Percentiles rank a stretch among this genome's conserved stretches.
phyloP scores from a whole-genome alignment of 2,329 filamentous ascomycete genomes.

The Graphilbum sp. region DNA sequence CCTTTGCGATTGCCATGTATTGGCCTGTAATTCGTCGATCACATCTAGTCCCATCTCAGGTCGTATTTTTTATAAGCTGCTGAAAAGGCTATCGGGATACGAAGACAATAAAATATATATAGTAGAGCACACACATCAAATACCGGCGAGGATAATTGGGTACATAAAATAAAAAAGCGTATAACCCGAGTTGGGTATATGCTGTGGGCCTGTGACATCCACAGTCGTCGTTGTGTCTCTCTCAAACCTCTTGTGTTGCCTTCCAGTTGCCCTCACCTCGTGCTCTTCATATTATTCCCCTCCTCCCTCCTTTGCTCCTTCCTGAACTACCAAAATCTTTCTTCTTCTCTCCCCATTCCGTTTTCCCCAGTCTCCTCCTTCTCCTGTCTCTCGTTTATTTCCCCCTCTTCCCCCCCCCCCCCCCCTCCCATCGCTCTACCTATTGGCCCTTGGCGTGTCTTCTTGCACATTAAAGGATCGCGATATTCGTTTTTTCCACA shows the following conservation, averaged over 20 bases:
- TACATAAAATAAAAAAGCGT: too few species aligned
- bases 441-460: background rate
- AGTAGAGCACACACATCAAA: too few species aligned
- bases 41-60: too few species aligned
- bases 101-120: too few species aligned
- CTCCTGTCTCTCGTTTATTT: background rate
- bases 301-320: background rate
- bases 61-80: too few species aligned
- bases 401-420: background rate
- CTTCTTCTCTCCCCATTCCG: background rate
- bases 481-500: too few species aligned
- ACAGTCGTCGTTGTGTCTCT: background rate
- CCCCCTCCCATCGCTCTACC: background rate
- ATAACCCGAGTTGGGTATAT: too few species aligned
- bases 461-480: background rate
- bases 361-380: background rate
- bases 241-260: background rate
- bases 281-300: slow-evolving; percentile 3
- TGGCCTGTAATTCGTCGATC: too few species aligned
- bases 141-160: too few species aligned
- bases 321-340: slow-evolving; percentile 1
- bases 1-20: too few species aligned
- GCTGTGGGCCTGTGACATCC: too few species aligned
- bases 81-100: too few species aligned
- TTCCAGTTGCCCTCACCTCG: background rate